Percentiles rank a stretch among this genome's conserved stretches.
phyloP scores from a whole-genome alignment of 2,329 filamentous ascomycete species.

The Paraphaeosphaeria sporulosa region DNA sequence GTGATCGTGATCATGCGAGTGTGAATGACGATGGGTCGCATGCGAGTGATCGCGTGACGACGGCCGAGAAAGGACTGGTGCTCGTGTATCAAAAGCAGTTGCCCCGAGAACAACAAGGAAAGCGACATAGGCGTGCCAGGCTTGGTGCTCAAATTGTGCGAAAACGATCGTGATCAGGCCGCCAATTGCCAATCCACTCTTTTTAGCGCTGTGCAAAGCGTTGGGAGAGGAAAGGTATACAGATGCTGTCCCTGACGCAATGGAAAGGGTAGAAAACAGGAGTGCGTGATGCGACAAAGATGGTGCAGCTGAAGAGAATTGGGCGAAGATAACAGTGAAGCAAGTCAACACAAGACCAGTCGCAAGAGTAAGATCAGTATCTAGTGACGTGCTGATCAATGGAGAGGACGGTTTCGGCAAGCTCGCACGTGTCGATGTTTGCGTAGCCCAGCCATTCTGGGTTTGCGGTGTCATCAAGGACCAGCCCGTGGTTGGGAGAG shows the following conservation, averaged over 20 bases:
- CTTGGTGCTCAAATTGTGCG: conserved; percentile 32
- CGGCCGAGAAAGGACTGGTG: conserved; percentile 32
- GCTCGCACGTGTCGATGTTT: conserved; percentile 31
- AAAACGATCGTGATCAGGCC: conserved; percentile 33
- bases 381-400: conserved; percentile 47
- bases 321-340: conserved; percentile 46
- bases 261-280: conserved; percentile 50
- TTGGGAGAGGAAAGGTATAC: conserved; percentile 53
- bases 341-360: conserved; percentile 49
- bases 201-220: conserved; percentile 49
- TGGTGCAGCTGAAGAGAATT: conserved; percentile 42
- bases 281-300: conserved; percentile 44
- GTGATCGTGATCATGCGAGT: conserved; percentile 39
- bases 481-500: conserved; percentile 51
- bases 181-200: conserved; percentile 42
- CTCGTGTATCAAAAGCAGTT: conserved; percentile 50
- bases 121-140: conserved; percentile 21
- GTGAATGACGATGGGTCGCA: conserved; percentile 40
- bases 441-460: conserved; percentile 32
- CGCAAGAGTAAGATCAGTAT: conserved; percentile 53
- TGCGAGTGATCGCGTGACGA: conserved; percentile 42
- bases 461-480: conserved; percentile 36
- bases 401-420: conserved; percentile 44
- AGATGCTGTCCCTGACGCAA: conserved; percentile 53
- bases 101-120: conserved; percentile 48